Base-by-base conservation (phyloP, 2,329 filamentous ascomycete species). In the Trichoderma arundinaceum region DNA sequence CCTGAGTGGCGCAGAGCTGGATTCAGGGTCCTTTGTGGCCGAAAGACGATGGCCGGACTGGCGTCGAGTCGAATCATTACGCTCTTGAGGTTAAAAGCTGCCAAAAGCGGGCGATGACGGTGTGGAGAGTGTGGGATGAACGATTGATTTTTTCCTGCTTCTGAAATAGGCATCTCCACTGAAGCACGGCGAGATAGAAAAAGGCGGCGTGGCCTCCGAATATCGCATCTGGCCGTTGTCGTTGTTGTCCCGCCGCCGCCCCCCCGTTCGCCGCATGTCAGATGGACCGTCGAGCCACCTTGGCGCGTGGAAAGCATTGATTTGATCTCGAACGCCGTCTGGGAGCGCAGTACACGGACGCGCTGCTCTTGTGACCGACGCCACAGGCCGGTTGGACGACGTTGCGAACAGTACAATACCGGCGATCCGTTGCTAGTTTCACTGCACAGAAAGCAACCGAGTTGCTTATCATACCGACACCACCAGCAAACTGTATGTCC, bases 161-260 rank as follows among this genome's bases (percentile, higher is more conserved):
- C 38, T 43, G n/a, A 19, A 33, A 43, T 43, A 38, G 52, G 35
- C 41, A 44, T 44, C 59, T 53, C 39, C 59, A 53, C 39, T 17
- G 28, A 15, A 13, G 12, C 12, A 13, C 8, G 48, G 28, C 28
- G 13, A 46, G 33, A 3, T 46, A 19, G 39, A 63, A 63, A 63
- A 63, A 54, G 60, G 60, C 60, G 60, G 49, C 59, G 59, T 53
- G 59, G 39, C 48, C 59, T 62, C 59, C 48, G 38, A 62, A 62
- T n/a, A 22, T 53, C 39, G 38, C 60, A 39, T 63, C 35, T 33
- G 35, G n/a, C 49, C 9, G 39, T n/a, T 43, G 39, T 43, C 39
- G 39, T 43, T 43, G 43, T 9, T 44, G 17, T 28, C 28, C 46
- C 7, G 7, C 32, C 32, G 7, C 51, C 32, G 10, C 19, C 19